These are phyloP conservation scores for Begonia fuchsioides DNA, from an alignment of 306 rosid species.

Conservation along the genomic window DNA sequence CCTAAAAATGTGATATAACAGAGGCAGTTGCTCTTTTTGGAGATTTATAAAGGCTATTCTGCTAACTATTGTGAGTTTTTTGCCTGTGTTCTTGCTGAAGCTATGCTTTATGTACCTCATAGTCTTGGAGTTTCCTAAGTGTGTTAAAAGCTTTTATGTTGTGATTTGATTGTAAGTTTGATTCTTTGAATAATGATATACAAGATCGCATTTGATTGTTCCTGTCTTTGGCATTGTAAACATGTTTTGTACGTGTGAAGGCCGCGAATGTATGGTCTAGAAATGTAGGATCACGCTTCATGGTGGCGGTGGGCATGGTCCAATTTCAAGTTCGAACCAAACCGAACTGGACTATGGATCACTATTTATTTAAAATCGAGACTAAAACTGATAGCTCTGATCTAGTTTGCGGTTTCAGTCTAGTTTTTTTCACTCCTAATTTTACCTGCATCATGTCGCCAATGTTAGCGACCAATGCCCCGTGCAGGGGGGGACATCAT, in stretches of 20 bases:
- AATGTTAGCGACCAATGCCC: conserved; percentile 52
- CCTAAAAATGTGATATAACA: conserved; percentile 36
- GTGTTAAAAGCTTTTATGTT: not conserved
- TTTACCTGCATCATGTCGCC: conserved; percentile 78
- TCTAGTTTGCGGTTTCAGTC: too few relatives aligned
- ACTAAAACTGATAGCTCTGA: too few relatives aligned
- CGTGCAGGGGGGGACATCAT: conserved; percentile 38
- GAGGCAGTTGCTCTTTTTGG: conserved; percentile 14
- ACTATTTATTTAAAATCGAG: too few relatives aligned
- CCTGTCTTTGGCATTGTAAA: too few relatives aligned
- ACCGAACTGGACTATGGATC: too few relatives aligned
- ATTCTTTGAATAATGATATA: not conserved
- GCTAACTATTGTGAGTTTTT: conserved; percentile 11
- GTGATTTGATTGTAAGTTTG: not conserved
- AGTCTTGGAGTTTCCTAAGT: not conserved
- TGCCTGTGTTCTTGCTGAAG: too few relatives aligned
- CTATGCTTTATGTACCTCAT: too few relatives aligned
- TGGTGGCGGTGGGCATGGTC: too few relatives aligned
- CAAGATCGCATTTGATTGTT: not conserved
- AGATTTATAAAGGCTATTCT: conserved; percentile 16
- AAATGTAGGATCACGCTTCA: too few relatives aligned
- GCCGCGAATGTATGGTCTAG: too few relatives aligned
- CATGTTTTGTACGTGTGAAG: not conserved
- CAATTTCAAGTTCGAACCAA: too few relatives aligned
- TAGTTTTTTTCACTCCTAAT: too few relatives aligned